Evolutionary conservation across 495 filamentous ascomycete species (phyloP).

Genomic region (Aspergillus indologenus): DNA sequence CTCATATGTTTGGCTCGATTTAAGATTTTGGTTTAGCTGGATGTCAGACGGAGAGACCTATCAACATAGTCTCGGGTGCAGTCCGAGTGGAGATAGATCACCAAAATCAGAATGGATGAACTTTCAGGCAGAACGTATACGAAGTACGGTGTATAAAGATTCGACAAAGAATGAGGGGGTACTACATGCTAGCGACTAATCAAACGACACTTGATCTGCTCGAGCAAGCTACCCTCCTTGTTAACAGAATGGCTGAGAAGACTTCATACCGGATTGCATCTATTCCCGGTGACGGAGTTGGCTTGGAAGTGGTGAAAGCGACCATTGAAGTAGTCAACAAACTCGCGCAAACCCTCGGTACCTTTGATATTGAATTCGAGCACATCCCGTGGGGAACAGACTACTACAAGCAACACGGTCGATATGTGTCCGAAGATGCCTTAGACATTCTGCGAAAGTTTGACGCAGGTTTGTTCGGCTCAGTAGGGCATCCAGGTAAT

Average conservation of each 20-base stretch:
- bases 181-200: neutral
- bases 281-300: conserved; percentile 54
- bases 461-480: conserved; percentile 55
- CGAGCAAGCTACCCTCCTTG: neutral
- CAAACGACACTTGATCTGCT: neutral
- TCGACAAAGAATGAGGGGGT: neutral
- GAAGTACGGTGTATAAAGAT: neutral
- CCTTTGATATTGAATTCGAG: conserved; percentile 48
- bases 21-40: too few relatives aligned
- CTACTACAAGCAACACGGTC: conserved; percentile 50
- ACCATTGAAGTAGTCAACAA: conserved; percentile 46
- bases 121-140: neutral
- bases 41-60: neutral
- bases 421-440: conserved; percentile 51
- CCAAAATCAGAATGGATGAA: neutral
- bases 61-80: neutral
- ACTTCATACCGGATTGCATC: conserved; percentile 44
- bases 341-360: conserved; percentile 39
- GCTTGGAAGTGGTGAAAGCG: conserved; percentile 49
- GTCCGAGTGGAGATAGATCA: neutral
- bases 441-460: conserved; percentile 48
- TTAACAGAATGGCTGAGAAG: conserved; percentile 7
- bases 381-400: conserved; percentile 51
- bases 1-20: too few relatives aligned
- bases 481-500: conserved; percentile 53